Evolutionary conservation across 768 basidiomycete genomes (phyloP).

Genomic region (Cyathus striatus): DNA sequence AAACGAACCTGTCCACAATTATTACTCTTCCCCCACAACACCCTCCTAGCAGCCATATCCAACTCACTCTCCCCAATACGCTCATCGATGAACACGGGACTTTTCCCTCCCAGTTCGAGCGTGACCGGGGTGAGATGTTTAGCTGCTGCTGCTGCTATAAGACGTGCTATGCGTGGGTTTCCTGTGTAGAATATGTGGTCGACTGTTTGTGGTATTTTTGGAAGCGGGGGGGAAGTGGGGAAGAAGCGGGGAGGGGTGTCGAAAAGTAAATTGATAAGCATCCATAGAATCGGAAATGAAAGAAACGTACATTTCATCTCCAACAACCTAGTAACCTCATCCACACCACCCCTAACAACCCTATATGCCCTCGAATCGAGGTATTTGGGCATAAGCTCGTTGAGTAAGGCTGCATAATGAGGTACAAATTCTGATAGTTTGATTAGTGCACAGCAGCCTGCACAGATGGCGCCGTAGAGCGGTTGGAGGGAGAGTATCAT

Average conservation of each 20-base stretch:
- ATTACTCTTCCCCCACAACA: constrained; percentile 59
- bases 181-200: constrained; percentile 44
- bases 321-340: constrained; percentile 7
- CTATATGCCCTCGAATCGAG: constrained; percentile 7
- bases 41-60: constrained; percentile 52
- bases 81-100: constrained; percentile 37
- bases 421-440: constrained; percentile 56
- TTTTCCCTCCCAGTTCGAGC: constrained; percentile 52
- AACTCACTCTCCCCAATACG: constrained; percentile 33
- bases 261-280: background rate
- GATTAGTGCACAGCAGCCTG: constrained; percentile 55
- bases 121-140: constrained; percentile 50
- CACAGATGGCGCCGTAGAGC: constrained; percentile 57
- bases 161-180: constrained; percentile 36
- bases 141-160: constrained; percentile 48
- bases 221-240: too few relatives aligned
- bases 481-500: constrained; percentile 43
- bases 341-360: constrained; percentile 5
- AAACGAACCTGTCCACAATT: constrained; percentile 62
- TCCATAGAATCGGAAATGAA: background rate
- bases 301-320: constrained; percentile 7
- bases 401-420: constrained; percentile 36
- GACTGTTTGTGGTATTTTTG: too few relatives aligned
- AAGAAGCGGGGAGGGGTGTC: background rate
- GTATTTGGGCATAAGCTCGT: constrained; percentile 20